These are phyloP conservation scores for Kwoniella shivajii DNA, from an alignment of 1,284 basidiomycete species.

Conservation along the genomic window DNA sequence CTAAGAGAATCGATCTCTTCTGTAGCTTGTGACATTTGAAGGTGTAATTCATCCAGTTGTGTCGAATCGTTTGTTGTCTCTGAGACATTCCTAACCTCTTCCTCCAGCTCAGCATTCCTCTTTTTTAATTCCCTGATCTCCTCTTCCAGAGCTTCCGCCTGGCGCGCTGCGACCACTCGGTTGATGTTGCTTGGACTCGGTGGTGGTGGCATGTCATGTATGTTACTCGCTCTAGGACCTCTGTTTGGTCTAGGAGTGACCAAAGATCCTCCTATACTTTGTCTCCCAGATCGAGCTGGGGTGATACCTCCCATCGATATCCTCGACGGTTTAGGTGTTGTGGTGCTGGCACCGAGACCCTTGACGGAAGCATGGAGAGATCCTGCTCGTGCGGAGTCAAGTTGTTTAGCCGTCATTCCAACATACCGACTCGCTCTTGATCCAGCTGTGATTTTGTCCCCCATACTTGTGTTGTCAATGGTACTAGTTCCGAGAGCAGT, in stretches of 20 bases:
- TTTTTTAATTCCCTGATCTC: conserved; percentile 42
- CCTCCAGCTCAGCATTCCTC: conserved; percentile 43
- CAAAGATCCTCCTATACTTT: conserved; percentile 46
- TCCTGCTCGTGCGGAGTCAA: conserved; percentile 58
- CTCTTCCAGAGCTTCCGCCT: conserved; percentile 52
- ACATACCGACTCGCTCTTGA: conserved; percentile 75
- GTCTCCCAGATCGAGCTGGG: conserved; percentile 32
- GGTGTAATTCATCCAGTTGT: conserved; percentile 39
- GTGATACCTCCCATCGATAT: conserved; percentile 41
- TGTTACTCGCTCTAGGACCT: conserved; percentile 32
- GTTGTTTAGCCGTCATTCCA: conserved; percentile 77
- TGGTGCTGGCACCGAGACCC: conserved; percentile 29
- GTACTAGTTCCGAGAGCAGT: conserved; percentile 40
- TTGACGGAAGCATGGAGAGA: conserved; percentile 24
- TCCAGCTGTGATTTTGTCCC: conserved; percentile 68
- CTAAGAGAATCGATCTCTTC: conserved; percentile 39
- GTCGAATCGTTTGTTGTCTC: conserved; percentile 11
- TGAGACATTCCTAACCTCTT: conserved; percentile 21
- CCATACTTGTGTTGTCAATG: conserved; percentile 41
- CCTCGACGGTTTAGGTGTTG: conserved; percentile 45
- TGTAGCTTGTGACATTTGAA: conserved; percentile 31
- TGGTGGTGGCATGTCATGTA: conserved; percentile 54
- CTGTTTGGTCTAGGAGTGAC: conserved; percentile 45
- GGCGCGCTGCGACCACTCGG: conserved; percentile 20
- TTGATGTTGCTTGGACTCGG: conserved; percentile 48